Conservation (phyloP, 106 monocot species). For the Agapanthus africanus region DNA sequence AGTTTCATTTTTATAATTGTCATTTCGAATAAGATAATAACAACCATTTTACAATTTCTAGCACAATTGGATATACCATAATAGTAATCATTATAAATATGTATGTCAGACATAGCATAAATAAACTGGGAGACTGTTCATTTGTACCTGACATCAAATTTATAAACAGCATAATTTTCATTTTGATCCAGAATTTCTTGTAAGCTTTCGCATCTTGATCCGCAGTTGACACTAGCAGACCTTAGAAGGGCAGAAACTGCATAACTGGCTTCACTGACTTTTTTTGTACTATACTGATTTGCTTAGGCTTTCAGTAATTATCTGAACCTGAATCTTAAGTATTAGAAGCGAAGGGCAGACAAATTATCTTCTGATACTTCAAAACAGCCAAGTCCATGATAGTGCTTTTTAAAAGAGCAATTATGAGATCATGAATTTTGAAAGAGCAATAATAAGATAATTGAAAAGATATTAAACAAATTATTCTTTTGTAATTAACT, state of each 20-base stretch:
- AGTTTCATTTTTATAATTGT: background rate
- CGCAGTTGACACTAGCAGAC: constrained; percentile 48
- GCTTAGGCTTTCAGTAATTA: constrained; percentile 28
- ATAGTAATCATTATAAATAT: background rate
- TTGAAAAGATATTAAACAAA: too few relatives aligned
- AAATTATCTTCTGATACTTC: too few relatives aligned
- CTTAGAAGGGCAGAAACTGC: constrained; percentile 47
- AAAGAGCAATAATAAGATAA: too few relatives aligned
- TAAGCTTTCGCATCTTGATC: constrained; percentile 41
- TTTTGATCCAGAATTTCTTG: constrained; percentile 33
- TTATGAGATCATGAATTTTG: too few relatives aligned
- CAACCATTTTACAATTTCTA: background rate
- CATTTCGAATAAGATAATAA: too few relatives aligned
- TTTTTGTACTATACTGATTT: constrained; percentile 39
- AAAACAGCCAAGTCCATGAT: too few relatives aligned
- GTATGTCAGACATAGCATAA: background rate
- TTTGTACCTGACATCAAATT: constrained; percentile 53
- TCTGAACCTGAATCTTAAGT: too few relatives aligned
- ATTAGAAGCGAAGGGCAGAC: too few relatives aligned
- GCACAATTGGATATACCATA: background rate
- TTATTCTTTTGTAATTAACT: too few relatives aligned
- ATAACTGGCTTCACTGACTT: constrained; percentile 36
- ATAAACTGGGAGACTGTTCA: background rate
- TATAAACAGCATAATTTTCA: constrained; percentile 43
- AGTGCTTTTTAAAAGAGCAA: too few relatives aligned